phyloP scores from a whole-genome alignment of 176 grass and related monocot genomes.

The Musa beccarii region DNA sequence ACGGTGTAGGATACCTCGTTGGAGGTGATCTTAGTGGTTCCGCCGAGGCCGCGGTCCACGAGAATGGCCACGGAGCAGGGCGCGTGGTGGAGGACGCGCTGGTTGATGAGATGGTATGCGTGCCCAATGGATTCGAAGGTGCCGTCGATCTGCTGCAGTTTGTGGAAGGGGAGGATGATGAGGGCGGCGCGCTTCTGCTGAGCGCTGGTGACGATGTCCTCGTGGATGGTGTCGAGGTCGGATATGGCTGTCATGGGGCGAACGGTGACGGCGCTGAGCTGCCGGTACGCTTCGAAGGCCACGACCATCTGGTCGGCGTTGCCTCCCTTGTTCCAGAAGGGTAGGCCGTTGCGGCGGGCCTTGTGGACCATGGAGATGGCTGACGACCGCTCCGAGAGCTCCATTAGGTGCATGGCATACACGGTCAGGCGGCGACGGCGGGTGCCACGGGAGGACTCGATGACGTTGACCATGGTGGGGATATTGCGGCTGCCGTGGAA shows the following conservation, averaged over 20 bases:
- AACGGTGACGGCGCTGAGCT: slow-evolving; percentile 35
- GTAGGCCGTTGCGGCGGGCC: slow-evolving; percentile 45
- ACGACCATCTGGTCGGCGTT: slow-evolving; percentile 31
- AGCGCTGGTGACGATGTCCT: slow-evolving; percentile 39
- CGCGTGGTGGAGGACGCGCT: slow-evolving; percentile 24
- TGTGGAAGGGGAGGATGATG: slow-evolving; percentile 51
- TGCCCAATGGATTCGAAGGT: slow-evolving; percentile 28
- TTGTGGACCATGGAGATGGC: slow-evolving; percentile 52
- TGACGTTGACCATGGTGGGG: slow-evolving; percentile 51
- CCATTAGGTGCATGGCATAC: slow-evolving; percentile 65
- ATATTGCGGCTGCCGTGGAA: slow-evolving; percentile 48
- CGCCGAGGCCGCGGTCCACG: slow-evolving; percentile 47
- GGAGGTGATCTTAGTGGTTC: slow-evolving; percentile 28
- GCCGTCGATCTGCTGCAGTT: slow-evolving; percentile 32
- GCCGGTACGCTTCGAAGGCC: slow-evolving; percentile 51
- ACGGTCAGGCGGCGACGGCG: slow-evolving; percentile 31
- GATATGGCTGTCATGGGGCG: slow-evolving; percentile 56
- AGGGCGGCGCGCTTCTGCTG: slow-evolving; percentile 32
- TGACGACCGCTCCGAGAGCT: slow-evolving; percentile 47
- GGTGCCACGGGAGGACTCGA: slow-evolving; percentile 44
- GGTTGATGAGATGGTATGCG: slow-evolving; percentile 36
- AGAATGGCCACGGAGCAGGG: slow-evolving; percentile 45
- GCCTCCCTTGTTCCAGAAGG: slow-evolving; percentile 25
- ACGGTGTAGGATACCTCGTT: slow-evolving; percentile 33
- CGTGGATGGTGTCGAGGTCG: slow-evolving; percentile 44